These are phyloP conservation scores for Magnaporthiopsis rhizophila DNA, from an alignment of 2,329 filamentous ascomycete species.

Conservation along the genomic window DNA sequence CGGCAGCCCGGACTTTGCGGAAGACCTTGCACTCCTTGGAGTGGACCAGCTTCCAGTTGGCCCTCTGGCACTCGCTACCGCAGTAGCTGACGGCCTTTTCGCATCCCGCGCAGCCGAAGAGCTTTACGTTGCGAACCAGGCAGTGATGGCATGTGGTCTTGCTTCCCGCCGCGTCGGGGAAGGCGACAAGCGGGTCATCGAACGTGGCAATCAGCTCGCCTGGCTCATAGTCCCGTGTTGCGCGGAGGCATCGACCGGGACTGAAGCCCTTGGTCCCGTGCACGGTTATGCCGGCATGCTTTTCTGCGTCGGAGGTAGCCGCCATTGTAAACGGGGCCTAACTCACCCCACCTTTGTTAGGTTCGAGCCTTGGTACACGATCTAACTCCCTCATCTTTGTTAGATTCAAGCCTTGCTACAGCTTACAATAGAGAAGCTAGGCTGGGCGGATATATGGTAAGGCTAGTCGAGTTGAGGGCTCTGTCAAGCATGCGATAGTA, in stretches of 20 bases:
- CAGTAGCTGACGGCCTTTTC: conserved; percentile 44
- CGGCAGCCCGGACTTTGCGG: conserved; percentile 26
- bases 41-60: conserved; percentile 46
- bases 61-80: conserved; percentile 41
- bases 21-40: conserved; percentile 44
- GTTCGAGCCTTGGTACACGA: too few relatives aligned
- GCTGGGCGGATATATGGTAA: too few relatives aligned
- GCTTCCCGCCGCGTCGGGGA: conserved; percentile 37
- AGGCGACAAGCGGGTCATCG: conserved; percentile 33
- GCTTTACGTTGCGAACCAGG: conserved; percentile 23
- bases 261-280: conserved; percentile 2
- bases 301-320: neutral
- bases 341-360: too few relatives aligned
- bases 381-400: too few relatives aligned
- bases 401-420: too few relatives aligned
- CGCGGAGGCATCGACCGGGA: conserved; percentile 32
- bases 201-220: conserved; percentile 40
- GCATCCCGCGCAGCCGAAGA: conserved; percentile 43
- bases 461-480: too few relatives aligned
- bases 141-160: conserved; percentile 41
- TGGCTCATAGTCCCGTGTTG: conserved; percentile 32
- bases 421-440: too few relatives aligned
- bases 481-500: too few relatives aligned
- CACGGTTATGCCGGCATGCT: conserved; percentile 1
- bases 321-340: neutral